Evolutionary conservation across 2,329 filamentous ascomycete species (phyloP), one percentile per base, ranked within the genome.

Genomic region (Fusarium sp.): DNA sequence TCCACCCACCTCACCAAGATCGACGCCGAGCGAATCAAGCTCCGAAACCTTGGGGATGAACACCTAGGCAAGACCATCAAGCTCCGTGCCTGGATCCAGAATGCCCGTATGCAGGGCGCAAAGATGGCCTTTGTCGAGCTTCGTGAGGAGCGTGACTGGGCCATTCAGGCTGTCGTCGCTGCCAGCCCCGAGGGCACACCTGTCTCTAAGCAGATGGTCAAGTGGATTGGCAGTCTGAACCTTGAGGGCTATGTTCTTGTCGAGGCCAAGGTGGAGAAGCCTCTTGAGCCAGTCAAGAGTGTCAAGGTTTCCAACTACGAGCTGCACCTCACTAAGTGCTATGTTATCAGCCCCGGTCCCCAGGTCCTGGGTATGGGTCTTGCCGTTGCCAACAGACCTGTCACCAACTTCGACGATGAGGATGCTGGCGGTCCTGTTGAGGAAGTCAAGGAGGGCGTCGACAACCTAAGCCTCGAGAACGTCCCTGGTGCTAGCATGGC

Each of bases 111-210:
- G 74, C 95, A 98, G 83, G 90, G 91, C 65, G 93, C 93, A 72
- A 97, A 97, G 84, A 91, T 97, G 83, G 91, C 89, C 42, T 97
- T 97, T 82, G 82, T 97, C 74, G 93, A 96, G 82, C 85, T 98
- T 73, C 87, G 93, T 69, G 87, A 93, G 79, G 89, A 92, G 79
- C 84, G 86, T 64, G 86, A 89, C 75, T 90, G 91, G 84, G 91
- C 90, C 25, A 90, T 97, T 38, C 94, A 97, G 83, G 93, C 91
- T 56, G 90, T 97, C 36, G 83, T 93, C 14, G 85, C 86, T 16
- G 90, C 88, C 53, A 89, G 86, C 76, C 87, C 87, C 75, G 88
- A 93, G 75, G 89, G 85, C 34, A 86, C 82, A 54, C 81, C 82
- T 6, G 87, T 93, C 36, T 91, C 88, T 67, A 90, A 90, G 78